Percentiles rank a stretch among this genome's conserved stretches.
Evolutionary conservation across 306 rosid species (phyloP).

Genomic region (Potentilla sterilis): DNA sequence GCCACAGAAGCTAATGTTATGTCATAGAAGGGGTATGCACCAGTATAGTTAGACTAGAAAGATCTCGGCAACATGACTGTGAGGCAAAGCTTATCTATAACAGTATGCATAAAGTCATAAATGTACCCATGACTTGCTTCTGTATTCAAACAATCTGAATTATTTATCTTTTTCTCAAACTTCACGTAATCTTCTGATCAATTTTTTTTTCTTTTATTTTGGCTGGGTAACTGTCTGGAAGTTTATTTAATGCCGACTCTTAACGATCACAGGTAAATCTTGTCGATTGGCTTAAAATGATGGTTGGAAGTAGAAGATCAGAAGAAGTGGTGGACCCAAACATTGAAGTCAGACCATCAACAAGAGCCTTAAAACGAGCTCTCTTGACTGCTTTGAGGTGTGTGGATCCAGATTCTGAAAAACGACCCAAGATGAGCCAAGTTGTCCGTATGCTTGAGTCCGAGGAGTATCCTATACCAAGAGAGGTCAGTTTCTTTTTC

Average conservation of each 20-base stretch:
- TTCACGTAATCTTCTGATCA: background rate
- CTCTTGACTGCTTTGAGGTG: slow-evolving; percentile 91
- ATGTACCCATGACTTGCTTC: background rate
- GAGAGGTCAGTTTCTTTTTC: slow-evolving; percentile 60
- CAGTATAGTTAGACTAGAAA: background rate
- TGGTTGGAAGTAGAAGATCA: slow-evolving; percentile 88
- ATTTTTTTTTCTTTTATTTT: background rate
- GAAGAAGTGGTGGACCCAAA: slow-evolving; percentile 90
- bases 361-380: slow-evolving; percentile 77
- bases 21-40: background rate
- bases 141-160: background rate
- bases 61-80: background rate
- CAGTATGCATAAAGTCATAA: background rate
- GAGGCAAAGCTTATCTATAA: background rate
- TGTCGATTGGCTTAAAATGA: slow-evolving; percentile 92
- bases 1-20: background rate
- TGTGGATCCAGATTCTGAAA: slow-evolving; percentile 89
- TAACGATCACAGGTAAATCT: slow-evolving; percentile 63
- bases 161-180: background rate
- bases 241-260: slow-evolving; percentile 16
- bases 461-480: slow-evolving; percentile 74
- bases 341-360: slow-evolving; percentile 75
- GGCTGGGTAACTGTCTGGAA: slow-evolving; percentile 9
- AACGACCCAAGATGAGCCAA: slow-evolving; percentile 93
- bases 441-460: slow-evolving; percentile 95